Conservation (phyloP, 1,284 basidiomycete species). For the Cryptococcus sp. region DNA sequence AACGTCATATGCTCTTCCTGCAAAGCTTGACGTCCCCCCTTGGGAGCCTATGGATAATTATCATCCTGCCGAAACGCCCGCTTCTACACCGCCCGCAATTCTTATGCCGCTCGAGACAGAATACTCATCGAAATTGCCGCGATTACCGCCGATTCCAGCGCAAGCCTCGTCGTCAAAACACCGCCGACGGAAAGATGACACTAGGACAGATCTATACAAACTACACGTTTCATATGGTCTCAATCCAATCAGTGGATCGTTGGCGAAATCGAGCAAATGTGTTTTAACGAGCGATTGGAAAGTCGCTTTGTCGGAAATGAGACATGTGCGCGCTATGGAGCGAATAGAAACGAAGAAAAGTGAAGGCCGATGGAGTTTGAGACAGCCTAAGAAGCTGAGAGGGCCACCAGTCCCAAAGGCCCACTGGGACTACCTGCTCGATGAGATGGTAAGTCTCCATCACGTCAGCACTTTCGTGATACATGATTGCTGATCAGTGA, state of each 20-base stretch:
- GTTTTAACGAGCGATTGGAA: conserved; percentile 48
- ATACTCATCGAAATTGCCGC: conserved; percentile 35
- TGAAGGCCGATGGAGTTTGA: conserved; percentile 82
- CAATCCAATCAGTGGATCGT: conserved; percentile 39
- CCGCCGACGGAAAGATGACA: conserved; percentile 31
- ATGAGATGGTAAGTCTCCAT: conserved; percentile 77
- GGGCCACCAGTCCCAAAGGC: conserved; percentile 78
- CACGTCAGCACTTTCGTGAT: too few species aligned
- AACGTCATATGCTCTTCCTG: conserved; percentile 12
- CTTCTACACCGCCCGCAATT: conserved; percentile 22
- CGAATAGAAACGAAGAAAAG: conserved; percentile 82
- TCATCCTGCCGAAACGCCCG: conserved; percentile 26
- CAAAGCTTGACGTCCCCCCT: conserved; percentile 21
- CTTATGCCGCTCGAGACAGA: conserved; percentile 44
- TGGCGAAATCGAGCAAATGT: conserved; percentile 42
- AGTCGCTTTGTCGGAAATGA: conserved; percentile 71
- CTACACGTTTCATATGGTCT: conserved; percentile 36
- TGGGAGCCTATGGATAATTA: conserved; percentile 47
- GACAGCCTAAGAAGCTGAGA: conserved; percentile 93
- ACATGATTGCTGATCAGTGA: too few species aligned
- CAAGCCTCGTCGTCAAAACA: conserved; percentile 13
- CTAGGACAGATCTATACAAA: conserved; percentile 33
- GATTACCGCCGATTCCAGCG: conserved; percentile 35
- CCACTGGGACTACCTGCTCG: conserved; percentile 94
- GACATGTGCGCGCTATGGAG: conserved; percentile 76